Evolutionary conservation across 441 rosid species (phyloP), one percentile per base, ranked within the genome.

Genomic region (Pelargonium citronellum): DNA sequence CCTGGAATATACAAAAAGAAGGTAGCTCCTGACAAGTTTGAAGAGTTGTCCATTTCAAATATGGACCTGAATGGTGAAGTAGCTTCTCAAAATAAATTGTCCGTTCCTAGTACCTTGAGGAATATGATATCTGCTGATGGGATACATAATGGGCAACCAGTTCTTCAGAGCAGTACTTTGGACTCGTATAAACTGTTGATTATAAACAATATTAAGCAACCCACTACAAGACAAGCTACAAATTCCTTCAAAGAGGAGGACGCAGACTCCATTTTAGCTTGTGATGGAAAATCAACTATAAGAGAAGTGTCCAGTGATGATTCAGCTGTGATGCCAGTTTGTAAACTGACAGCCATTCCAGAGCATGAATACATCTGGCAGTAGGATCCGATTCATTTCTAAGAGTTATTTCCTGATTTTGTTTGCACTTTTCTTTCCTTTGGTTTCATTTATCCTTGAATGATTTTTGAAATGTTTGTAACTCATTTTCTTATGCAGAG

Each of bases 331-430:
- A 11, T 66, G 7, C 67, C 83, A 71, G 58, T 70, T 70, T 64
- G 77, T 75, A 82, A 75, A 78, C 82, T 67, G 72, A 79, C 86
- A 46, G 83, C 84, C 71, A 83, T 95, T 66, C 98, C 99, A 39
- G 95, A 88, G 79, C 90, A 85, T 82, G 91, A 89, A 51, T 86
- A 67, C 74, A 83, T 91, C 71, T 95, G 99, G 98, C 96, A 83
- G 99, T 95, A 91, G 34, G 97, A 70, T 80, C 73, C 71, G 71
- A 46, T 74, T 72, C 76, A 67, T 81, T 78, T 67, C 57, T 70
- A 51, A 77, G 66, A 71, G 64, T 62, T 57, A 37, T 58, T 67
- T 47, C 70, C 44, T 67, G 15, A 15, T 22, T 72, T 41, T n/a
- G 55, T 72, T 57, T 49, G 51, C 27, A 37, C 67, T 44, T 62